Percentiles rank a stretch among this genome's conserved stretches.
These are phyloP conservation scores for Sphagnurus paluster DNA, from an alignment of 1,284 basidiomycete species.

Conservation along the genomic window DNA sequence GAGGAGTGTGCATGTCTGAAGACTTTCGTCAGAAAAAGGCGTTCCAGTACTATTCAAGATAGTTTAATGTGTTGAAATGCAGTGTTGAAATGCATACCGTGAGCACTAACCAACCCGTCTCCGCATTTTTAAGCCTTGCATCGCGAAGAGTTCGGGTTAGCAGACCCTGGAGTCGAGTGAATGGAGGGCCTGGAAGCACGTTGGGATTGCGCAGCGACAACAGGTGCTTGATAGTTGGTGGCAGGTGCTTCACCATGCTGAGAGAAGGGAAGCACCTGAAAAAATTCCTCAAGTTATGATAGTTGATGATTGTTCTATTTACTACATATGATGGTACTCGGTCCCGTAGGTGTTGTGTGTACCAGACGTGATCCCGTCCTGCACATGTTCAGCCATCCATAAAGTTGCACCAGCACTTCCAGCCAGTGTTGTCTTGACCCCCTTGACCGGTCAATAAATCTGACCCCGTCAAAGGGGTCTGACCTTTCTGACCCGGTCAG, in stretches of 20 bases:
- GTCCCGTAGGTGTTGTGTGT: too few species aligned
- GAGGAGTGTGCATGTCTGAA: constrained; percentile 79
- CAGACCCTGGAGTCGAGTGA: constrained; percentile 51
- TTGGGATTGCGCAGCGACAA: constrained; percentile 69
- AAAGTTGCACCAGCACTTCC: too few species aligned
- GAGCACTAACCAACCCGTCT: constrained; percentile 83
- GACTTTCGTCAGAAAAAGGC: constrained; percentile 7
- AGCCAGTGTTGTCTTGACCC: too few species aligned
- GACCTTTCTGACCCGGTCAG: too few species aligned
- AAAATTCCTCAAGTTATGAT: too few species aligned
- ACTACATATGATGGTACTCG: too few species aligned
- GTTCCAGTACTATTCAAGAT: background rate
- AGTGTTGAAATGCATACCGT: constrained; percentile 43
- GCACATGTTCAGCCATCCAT: too few species aligned
- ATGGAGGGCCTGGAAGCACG: constrained; percentile 58
- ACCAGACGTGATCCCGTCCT: too few species aligned
- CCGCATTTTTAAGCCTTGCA: constrained; percentile 63
- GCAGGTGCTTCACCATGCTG: constrained; percentile 42
- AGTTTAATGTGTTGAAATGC: background rate
- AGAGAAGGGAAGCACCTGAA: too few species aligned
- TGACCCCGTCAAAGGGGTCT: too few species aligned
- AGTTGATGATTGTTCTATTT: too few species aligned
- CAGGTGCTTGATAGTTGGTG: constrained; percentile 66
- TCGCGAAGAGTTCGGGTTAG: constrained; percentile 61
- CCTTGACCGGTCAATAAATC: too few species aligned